Base-by-base conservation (phyloP, 768 basidiomycete species). In the Porphyrellus cyaneotinctus region DNA sequence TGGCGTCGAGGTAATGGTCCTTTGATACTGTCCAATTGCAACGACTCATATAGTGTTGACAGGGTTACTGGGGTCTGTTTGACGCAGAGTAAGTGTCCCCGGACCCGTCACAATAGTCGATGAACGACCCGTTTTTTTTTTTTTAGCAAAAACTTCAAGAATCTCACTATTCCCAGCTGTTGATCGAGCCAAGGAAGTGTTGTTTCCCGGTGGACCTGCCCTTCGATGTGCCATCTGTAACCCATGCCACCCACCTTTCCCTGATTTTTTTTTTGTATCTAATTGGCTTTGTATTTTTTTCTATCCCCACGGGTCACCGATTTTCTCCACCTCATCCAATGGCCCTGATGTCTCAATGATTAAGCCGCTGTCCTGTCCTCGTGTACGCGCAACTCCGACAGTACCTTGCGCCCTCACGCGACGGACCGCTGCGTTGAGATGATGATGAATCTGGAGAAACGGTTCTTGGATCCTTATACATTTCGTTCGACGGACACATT, bases 31-130 rank as follows among this genome's bases (percentile, higher is more conserved):
- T 54, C 51, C 39, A 22, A 60, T 39, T 0, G 28, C 30, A 35
- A 53, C 23, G 9, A 38, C 57, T 62, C 20, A 62, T 36, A 12
- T 49, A 22, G 4, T 26, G 15, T 58, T 49, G 51, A 49, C 55
- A 73, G 71, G 77, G 74, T 43, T 80, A 74, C 61, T 86, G 86
- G 87, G 87, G 87, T 43, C 52, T 88, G 31, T 87, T 87, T 64
- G 75, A 84, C 58, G 58, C 71, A 0, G 75, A 87, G 80, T 80
- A 59, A 57, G 76, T 65, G 23, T 18, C 22, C 17, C 7, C 23
- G 28, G 3, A 37, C 30, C 44, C 8, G 33, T 53, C 36, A 14
- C 69, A 64, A 66, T 39, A 62, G 36, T 45, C 13, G 69, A 68
- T 69, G 23, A 57, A 52, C 36, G 7, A 12, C n/a, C n/a, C n/a